Percentiles rank a stretch among this genome's conserved stretches.
Conservation (phyloP, 805 yeast species). For the Saccharomycopsis sp. region DNA sequence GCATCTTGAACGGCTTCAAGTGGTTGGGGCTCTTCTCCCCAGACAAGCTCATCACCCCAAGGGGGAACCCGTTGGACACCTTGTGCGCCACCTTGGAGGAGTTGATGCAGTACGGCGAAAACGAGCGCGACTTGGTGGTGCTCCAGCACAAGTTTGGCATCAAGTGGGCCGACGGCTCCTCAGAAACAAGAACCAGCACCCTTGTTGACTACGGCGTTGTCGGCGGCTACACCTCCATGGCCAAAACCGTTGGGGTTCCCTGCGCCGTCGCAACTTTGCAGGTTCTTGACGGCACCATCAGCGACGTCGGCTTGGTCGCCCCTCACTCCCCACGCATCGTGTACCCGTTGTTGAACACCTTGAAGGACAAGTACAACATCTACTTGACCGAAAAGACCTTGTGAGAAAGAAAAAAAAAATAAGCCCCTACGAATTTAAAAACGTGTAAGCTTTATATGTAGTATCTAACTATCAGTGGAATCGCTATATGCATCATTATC, state of each 20-base stretch:
- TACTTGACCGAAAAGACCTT: constrained; percentile 78
- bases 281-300: constrained; percentile 72
- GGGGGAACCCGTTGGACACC: constrained; percentile 92
- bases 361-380: constrained; percentile 85
- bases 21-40: constrained; percentile 94
- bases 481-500: too few species aligned
- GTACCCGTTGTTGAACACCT: constrained; percentile 81
- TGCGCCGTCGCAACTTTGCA: constrained; percentile 91
- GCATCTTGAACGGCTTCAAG: constrained; percentile 78
- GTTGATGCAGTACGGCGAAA: constrained; percentile 90
- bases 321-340: constrained; percentile 89
- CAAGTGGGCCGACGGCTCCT: constrained; percentile 88
- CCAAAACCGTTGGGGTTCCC: constrained; percentile 96
- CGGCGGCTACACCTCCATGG: constrained; percentile 96
- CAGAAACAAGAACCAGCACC: constrained; percentile 91
- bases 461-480: too few species aligned
- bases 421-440: too few species aligned
- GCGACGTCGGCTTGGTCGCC: constrained; percentile 78
- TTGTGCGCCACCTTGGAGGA: constrained; percentile 93
- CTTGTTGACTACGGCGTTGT: constrained; percentile 88
- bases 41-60: constrained; percentile 68
- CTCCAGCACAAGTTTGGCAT: constrained; percentile 97
- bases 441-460: too few species aligned
- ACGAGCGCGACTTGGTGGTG: constrained; percentile 91
- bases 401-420: constrained; percentile 7